Conservation (phyloP, 352 stramenopile species). For the Aphanomyces cochlioides region DNA sequence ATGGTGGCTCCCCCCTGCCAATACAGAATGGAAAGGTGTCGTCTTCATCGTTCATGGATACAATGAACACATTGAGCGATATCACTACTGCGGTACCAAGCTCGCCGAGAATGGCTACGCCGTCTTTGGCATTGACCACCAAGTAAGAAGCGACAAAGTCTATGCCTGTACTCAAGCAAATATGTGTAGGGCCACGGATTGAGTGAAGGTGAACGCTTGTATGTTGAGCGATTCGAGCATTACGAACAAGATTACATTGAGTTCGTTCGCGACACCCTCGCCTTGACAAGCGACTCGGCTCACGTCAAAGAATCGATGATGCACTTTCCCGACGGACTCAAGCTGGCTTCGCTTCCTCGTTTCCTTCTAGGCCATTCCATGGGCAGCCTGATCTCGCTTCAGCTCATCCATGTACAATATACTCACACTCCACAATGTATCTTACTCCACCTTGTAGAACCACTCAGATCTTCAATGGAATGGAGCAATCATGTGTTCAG, state of each 20-base stretch:
- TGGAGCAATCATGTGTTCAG: constrained; percentile 44
- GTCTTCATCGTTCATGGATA: constrained; percentile 58
- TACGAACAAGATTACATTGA: constrained; percentile 50
- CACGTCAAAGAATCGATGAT: constrained; percentile 32
- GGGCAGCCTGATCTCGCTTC: constrained; percentile 40
- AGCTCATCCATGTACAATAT: constrained; percentile 19
- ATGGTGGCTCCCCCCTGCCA: constrained; percentile 44
- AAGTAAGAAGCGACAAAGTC: not conserved
- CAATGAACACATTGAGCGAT: constrained; percentile 50
- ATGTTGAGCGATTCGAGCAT: constrained; percentile 43
- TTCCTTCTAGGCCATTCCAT: constrained; percentile 61
- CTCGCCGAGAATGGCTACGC: constrained; percentile 42
- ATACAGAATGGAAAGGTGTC: constrained; percentile 35
- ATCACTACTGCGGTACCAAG: constrained; percentile 46
- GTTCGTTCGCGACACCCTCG: constrained; percentile 50
- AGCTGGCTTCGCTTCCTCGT: constrained; percentile 43
- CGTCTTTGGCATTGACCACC: constrained; percentile 57
- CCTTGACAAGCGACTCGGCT: constrained; percentile 12
- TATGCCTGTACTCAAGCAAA: too few relatives aligned
- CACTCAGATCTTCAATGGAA: constrained; percentile 36
- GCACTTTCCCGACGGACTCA: constrained; percentile 36
- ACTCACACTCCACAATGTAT: not conserved
- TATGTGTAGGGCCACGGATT: constrained; percentile 43
- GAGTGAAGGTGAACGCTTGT: constrained; percentile 59
- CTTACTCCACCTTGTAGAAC: not conserved